phyloP scores from a whole-genome alignment of 306 rosid genomes.

The Benincasa hispida region DNA sequence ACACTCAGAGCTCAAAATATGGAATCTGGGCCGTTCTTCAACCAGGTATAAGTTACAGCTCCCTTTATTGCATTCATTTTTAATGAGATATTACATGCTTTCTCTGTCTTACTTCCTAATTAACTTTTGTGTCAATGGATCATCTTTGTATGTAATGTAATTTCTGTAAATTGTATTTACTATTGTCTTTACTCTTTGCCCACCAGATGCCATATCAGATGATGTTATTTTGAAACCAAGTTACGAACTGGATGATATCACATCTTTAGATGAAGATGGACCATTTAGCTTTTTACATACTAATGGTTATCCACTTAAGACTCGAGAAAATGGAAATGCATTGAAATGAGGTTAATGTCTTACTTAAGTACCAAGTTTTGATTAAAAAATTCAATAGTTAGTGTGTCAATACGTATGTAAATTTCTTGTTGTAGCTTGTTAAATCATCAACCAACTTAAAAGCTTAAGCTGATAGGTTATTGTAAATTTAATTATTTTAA shows the following conservation, averaged over 20 bases:
- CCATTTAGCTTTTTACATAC: neutral
- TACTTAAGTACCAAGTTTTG: no score
- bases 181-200: neutral
- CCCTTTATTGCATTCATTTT: neutral
- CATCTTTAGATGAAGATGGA: neutral
- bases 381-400: no score
- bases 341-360: no score
- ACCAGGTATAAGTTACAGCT: slow-evolving; percentile 43
- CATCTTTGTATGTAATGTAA: neutral
- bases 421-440: no score
- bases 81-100: neutral
- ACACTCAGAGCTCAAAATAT: slow-evolving; percentile 84
- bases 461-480: no score
- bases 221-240: neutral
- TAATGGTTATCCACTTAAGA: no score
- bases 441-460: no score
- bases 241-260: neutral
- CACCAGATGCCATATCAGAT: neutral
- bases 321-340: no score
- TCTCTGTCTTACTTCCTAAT: neutral
- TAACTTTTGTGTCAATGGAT: neutral
- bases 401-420: no score
- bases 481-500: no score
- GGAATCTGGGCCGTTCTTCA: slow-evolving; percentile 90
- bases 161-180: neutral